A percentile compares a stretch with the other conserved stretches of the same genome.
Evolutionary conservation across 176 grass and related monocot species (phyloP).

Genomic region (Themeda triandra): DNA sequence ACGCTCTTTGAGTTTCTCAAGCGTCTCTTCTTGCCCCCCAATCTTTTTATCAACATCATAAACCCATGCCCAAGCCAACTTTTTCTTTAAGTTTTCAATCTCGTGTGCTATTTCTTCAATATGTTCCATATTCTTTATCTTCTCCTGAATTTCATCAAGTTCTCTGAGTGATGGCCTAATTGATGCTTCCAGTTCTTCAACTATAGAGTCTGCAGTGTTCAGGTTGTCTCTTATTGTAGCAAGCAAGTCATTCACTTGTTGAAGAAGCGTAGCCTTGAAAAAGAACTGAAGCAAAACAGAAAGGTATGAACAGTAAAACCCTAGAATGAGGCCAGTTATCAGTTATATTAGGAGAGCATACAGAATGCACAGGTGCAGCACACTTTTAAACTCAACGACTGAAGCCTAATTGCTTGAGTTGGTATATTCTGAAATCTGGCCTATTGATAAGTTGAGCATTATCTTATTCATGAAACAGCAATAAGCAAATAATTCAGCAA

Average conservation of each 20-base stretch:
- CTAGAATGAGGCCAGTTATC: not conserved
- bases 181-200: conserved; percentile 74
- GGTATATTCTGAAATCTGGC: conserved; percentile 5
- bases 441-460: not conserved
- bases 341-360: not conserved
- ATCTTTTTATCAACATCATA: conserved; percentile 80
- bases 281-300: conserved; percentile 70
- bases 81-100: conserved; percentile 74
- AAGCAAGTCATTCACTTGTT: conserved; percentile 88
- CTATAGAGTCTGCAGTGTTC: conserved; percentile 34
- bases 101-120: conserved; percentile 92
- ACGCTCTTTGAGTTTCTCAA: conserved; percentile 78
- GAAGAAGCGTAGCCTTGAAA: conserved; percentile 97
- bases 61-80: conserved; percentile 90
- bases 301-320: not conserved
- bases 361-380: conserved; percentile 1
- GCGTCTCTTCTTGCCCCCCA: conserved; percentile 50
- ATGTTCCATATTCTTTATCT: conserved; percentile 96
- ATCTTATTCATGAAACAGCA: too few relatives aligned
- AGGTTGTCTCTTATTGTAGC: conserved; percentile 56
- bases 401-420: not conserved
- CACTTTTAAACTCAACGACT: conserved; percentile 14
- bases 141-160: conserved; percentile 70
- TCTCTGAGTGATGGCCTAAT: conserved; percentile 66
- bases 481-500: too few relatives aligned